Evolutionary conservation across 2,329 filamentous ascomycete genomes (phyloP).

Genomic region (Cordyceps tenuipes): DNA sequence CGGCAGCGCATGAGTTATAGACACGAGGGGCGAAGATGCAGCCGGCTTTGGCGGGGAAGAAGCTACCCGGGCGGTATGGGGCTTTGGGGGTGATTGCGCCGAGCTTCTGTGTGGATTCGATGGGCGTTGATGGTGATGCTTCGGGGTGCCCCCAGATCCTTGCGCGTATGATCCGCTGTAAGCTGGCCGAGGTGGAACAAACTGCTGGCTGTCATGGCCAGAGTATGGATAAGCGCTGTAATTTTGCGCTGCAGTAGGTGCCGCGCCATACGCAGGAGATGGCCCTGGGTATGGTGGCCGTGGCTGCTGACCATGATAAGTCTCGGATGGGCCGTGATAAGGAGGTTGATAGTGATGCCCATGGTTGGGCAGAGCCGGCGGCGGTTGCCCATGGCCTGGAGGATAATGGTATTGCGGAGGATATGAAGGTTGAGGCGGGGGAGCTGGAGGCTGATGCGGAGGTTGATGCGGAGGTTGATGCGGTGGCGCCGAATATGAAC

Average conservation of each 20-base stretch:
- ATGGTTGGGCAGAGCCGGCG: conserved; percentile 9
- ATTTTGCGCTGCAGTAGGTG: background rate
- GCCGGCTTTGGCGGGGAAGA: background rate
- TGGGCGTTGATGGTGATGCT: background rate
- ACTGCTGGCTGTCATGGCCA: background rate
- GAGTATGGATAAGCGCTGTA: background rate
- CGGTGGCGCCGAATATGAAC: conserved; percentile 1
- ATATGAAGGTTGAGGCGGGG: background rate
- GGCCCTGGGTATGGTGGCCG: conserved; percentile 7
- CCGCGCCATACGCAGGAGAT: background rate
- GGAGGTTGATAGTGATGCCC: conserved; percentile 13
- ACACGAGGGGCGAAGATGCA: background rate
- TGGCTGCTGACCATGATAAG: conserved; percentile 6
- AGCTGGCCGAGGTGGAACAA: conserved; percentile 3
- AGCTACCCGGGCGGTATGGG: background rate
- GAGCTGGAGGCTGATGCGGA: conserved; percentile 13
- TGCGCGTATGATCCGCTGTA: conserved; percentile 9
- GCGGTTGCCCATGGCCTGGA: conserved; percentile 12
- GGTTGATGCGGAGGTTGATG: conserved; percentile 5
- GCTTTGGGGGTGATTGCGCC: conserved; percentile 4
- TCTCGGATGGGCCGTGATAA: conserved; percentile 16
- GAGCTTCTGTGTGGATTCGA: background rate
- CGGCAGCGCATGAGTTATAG: background rate
- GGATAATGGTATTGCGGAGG: conserved; percentile 14
- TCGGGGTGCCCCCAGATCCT: background rate